Conservation (phyloP, 345 rosid species). For the Boechera retrofracta region DNA sequence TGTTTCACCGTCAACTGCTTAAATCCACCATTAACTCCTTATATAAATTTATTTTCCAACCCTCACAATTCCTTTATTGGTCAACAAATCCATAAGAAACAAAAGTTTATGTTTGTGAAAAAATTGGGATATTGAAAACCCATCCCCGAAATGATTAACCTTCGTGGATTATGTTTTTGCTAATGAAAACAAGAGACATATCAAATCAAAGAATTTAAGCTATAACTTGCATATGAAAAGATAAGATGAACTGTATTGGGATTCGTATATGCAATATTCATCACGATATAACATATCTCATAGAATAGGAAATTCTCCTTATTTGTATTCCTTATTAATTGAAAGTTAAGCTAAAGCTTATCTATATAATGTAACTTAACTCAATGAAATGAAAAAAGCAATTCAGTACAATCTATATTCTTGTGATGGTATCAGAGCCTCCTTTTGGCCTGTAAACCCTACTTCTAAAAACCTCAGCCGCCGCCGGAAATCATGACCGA, state of each 20-base stretch:
- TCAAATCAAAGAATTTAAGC: conserved; percentile 35
- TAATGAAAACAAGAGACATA: conserved; percentile 34
- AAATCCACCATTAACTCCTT: conserved; percentile 25
- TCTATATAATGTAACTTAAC: too few relatives aligned
- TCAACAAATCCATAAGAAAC: conserved; percentile 17
- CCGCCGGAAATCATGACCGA: too few relatives aligned
- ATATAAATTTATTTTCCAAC: background rate
- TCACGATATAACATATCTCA: too few relatives aligned
- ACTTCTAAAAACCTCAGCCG: too few relatives aligned
- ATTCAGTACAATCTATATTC: too few relatives aligned
- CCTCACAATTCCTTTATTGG: conserved; percentile 7
- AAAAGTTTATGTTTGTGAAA: conserved; percentile 22
- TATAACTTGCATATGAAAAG: background rate
- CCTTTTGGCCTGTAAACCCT: too few relatives aligned
- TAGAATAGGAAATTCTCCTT: too few relatives aligned
- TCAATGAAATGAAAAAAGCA: too few relatives aligned
- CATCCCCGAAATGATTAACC: conserved; percentile 8
- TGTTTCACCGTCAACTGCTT: conserved; percentile 38
- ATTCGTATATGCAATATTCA: too few relatives aligned
- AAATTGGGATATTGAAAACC: conserved; percentile 1
- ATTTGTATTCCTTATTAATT: too few relatives aligned
- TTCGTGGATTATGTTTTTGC: conserved; percentile 8
- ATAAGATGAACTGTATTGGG: background rate
- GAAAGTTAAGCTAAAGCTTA: too few relatives aligned
- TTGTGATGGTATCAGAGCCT: too few relatives aligned